A percentile compares a stretch with the other conserved stretches of the same genome.
These are phyloP conservation scores for Aphanomyces euteiches DNA, from an alignment of 352 stramenopile species.

Conservation along the genomic window DNA sequence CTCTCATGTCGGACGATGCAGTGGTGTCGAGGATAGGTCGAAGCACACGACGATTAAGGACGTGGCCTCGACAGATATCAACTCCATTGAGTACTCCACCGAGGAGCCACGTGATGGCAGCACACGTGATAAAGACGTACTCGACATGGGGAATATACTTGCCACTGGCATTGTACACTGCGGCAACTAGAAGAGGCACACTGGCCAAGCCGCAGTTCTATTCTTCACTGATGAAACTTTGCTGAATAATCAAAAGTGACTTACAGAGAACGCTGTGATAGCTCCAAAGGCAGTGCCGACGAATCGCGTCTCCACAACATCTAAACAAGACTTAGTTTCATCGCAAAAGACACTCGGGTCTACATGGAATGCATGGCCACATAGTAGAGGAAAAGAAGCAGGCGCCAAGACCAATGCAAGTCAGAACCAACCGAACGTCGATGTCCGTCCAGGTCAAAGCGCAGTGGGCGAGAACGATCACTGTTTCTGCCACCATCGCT, in stretches of 20 bases:
- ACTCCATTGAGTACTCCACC: background rate
- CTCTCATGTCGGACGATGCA: background rate
- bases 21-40: background rate
- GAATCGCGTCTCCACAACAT: constrained; percentile 19
- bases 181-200: constrained; percentile 21
- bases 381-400: constrained; percentile 24
- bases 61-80: constrained; percentile 8
- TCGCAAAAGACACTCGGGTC: background rate
- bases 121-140: constrained; percentile 19
- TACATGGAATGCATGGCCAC: constrained; percentile 26
- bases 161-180: constrained; percentile 10
- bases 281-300: constrained; percentile 25
- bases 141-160: constrained; percentile 18
- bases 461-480: background rate
- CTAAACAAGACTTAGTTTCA: constrained; percentile 5
- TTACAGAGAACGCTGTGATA: constrained; percentile 24
- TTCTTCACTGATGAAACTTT: background rate
- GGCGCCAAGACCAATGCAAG: background rate
- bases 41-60: constrained; percentile 4
- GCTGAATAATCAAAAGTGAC: too few species aligned
- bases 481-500: background rate
- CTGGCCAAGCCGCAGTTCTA: constrained; percentile 26
- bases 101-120: background rate
- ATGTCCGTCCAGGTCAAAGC: background rate
- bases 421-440: background rate